Conservation (phyloP, 371 early-diverging fungal species). For the Pancytospora epiphaga region DNA sequence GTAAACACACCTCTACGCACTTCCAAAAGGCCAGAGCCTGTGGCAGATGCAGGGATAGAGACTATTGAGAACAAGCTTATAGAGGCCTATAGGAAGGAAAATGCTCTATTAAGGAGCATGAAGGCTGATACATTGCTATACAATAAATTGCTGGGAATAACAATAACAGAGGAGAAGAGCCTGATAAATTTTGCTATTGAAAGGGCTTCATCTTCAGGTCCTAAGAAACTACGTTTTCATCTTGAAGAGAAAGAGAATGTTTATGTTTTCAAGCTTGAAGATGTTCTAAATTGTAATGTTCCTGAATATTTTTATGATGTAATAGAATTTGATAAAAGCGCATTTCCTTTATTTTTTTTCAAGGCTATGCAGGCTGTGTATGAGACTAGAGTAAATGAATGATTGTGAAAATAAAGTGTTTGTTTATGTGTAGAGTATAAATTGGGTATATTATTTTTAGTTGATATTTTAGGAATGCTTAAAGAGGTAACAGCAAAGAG, state of each 20-base stretch:
- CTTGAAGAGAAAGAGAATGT: slow-evolving; percentile 1
- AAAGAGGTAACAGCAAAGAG: too few relatives aligned
- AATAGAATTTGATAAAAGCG: slow-evolving; percentile 21
- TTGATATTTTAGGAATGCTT: not conserved
- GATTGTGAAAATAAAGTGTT: not conserved
- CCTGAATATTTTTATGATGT: slow-evolving; percentile 25
- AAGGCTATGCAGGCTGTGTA: slow-evolving; percentile 26
- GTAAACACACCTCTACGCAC: not conserved
- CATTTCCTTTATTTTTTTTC: slow-evolving; percentile 12
- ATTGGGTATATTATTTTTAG: not conserved
- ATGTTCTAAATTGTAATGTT: slow-evolving; percentile 6
- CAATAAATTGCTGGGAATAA: slow-evolving; percentile 39
- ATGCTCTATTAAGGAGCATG: slow-evolving; percentile 32
- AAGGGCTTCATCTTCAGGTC: not conserved
- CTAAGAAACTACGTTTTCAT: not conserved
- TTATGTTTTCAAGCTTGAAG: slow-evolving; percentile 5
- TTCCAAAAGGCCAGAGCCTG: not conserved
- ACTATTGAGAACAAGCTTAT: slow-evolving; percentile 33
- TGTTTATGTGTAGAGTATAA: not conserved
- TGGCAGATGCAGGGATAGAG: not conserved
- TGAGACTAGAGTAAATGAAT: slow-evolving; percentile 13
- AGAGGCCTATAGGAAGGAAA: slow-evolving; percentile 32
- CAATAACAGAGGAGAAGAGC: slow-evolving; percentile 27
- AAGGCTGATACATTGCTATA: slow-evolving; percentile 37
- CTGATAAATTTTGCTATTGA: slow-evolving; percentile 19